Evolutionary conservation across 2,329 filamentous ascomycete genomes (phyloP), one percentile per base, ranked within the genome.

Genomic region (Diaporthe helianthi): DNA sequence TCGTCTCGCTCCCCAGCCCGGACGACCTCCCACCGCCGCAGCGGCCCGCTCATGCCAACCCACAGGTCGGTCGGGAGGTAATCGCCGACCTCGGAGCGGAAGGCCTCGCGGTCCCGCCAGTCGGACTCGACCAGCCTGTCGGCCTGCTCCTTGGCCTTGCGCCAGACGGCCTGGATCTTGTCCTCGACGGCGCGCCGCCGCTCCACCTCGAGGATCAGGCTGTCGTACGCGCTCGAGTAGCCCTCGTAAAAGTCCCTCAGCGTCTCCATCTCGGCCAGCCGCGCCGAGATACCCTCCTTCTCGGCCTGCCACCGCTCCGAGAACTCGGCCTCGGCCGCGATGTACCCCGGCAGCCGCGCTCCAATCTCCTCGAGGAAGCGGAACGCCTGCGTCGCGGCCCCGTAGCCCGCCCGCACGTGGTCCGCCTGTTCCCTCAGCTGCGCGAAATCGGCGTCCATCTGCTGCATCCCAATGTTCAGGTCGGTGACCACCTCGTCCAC

Each of bases 21-120:
- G 2, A 84, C 77, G 2, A 88, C 79, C 46, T 84, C 82, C 83
- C 84, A 88, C 67, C 80, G 83, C 70, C 79, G 83, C 73, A 87
- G 87, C 31, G 83, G 85, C n/a, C 82, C 85, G 72, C 86, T 87
- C 78, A 96, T 87, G 1, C 91, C 92, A 0, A 90, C 90, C 93
- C 94, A 98, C 26, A 98, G 88, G 78, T 98, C 94, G 0, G 91
- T 90, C 0, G 96, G 96, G 13, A 99, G 80, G 77, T 90, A 97
- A 72, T 97, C 93, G 9, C 94, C 94, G 15, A 96, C 90, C 52
- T 97, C 92, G 33, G 90, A 85, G 41, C 92, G 87, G 78, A 99
- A 98, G 0, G 86, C 83, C 72, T 97, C 92, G 46, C 96, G 86
- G 72, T 93, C 89, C 49, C 84, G 84, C 68, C 87, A 83, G 78